These are phyloP conservation scores for Eucalyptus shirleyi DNA, from an alignment of 345 rosid species.

Conservation along the genomic window DNA sequence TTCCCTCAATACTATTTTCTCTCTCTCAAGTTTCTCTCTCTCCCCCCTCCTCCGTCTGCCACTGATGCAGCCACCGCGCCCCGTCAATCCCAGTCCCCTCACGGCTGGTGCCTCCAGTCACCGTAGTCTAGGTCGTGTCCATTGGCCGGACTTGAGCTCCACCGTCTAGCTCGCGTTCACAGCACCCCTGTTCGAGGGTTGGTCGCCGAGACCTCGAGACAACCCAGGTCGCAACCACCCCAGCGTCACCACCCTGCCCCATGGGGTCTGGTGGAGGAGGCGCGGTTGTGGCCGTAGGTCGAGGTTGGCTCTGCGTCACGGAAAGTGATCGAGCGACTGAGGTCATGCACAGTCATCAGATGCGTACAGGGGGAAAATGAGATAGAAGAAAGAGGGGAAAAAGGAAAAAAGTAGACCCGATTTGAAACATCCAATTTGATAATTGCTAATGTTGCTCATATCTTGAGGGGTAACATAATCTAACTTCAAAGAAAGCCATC, in stretches of 20 bases:
- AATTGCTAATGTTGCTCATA: not conserved
- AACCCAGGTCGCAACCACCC: not conserved
- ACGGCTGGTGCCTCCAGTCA: not conserved
- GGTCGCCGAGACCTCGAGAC: not conserved
- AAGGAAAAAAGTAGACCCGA: fast-evolving
- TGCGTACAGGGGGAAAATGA: not conserved
- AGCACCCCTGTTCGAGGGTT: not conserved
- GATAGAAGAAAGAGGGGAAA: not conserved
- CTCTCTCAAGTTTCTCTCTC: not conserved
- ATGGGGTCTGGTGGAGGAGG: not conserved
- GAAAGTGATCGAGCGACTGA: not conserved
- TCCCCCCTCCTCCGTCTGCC: not conserved
- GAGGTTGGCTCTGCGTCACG: not conserved
- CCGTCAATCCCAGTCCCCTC: not conserved
- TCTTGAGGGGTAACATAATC: not conserved
- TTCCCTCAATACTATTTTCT: not conserved
- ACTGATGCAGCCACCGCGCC: not conserved
- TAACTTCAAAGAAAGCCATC: not conserved
- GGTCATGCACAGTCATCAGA: not conserved
- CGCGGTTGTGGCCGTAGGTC: not conserved
- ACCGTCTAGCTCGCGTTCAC: not conserved
- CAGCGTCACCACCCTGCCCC: not conserved
- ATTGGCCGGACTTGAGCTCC: not conserved
- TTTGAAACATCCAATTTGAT: not conserved
- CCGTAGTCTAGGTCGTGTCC: not conserved